These are phyloP conservation scores for Populus hybrid DNA, from an alignment of 441 rosid species.

Conservation along the genomic window DNA sequence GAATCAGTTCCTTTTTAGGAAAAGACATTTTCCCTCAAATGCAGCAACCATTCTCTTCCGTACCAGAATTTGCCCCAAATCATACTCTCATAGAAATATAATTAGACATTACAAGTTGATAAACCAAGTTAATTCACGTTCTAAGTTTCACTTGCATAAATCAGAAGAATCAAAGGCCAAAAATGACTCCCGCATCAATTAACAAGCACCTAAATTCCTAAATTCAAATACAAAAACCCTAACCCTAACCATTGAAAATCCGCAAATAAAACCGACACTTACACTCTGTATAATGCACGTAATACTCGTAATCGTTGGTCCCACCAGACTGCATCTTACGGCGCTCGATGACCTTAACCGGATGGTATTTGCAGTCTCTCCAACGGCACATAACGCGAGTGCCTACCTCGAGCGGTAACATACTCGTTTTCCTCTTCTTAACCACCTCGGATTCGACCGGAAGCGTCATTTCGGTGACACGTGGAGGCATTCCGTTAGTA, in stretches of 20 bases:
- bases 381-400: conserved; percentile 96
- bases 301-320: conserved; percentile 81
- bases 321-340: conserved; percentile 54
- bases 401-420: conserved; percentile 90
- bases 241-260: conserved; percentile 17
- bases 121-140: background rate
- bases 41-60: background rate
- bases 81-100: background rate
- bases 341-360: conserved; percentile 95
- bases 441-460: conserved; percentile 44
- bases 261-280: conserved; percentile 24
- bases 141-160: background rate
- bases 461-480: conserved; percentile 20
- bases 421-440: conserved; percentile 60
- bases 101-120: background rate
- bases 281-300: conserved; percentile 99
- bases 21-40: background rate
- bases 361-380: conserved; percentile 96
- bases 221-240: conserved; percentile 2
- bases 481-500: conserved; percentile 21
- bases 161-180: background rate
- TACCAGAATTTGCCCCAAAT: background rate
- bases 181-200: background rate
- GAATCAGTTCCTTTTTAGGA: background rate
- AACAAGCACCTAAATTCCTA: background rate